Evolutionary conservation across 139 green algal genomes (phyloP), one percentile per base, ranked within the genome.

Genomic region (Haematococcus sp.): DNA sequence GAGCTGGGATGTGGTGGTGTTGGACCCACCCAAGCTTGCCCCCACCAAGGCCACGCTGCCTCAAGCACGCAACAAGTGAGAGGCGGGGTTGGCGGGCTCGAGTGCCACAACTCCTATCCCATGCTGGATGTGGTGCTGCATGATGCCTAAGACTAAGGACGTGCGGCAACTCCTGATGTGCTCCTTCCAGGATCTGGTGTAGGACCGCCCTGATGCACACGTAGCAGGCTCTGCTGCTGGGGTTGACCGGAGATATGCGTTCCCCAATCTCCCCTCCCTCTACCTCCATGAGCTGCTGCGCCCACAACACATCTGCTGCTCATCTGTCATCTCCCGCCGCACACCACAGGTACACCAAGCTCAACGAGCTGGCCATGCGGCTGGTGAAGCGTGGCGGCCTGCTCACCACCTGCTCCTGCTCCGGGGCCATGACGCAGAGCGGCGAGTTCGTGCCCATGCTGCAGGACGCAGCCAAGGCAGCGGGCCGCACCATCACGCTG

Each of bases 21-120:
- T 98, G 52, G 95, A 98, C 75, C 95, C 95, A 1, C 95, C 95
- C 35, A 98, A 98, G 80, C 87, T 98, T 59, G 94, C 94, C 1
- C 94, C 94, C 31, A 92, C 79, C 46, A 44, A 51, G 7, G 68
- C 40, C 34, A 19, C 59, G 20, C 60, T 84, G 30, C 16, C 23
- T 0, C 65, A 59, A 19, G 79, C 79, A 9, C 74, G 17, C 0
- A 64, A 59, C 44, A 85, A 85, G 79, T 85, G 46, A 9, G 75
- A 32, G 11, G 4, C 23, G n/a, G 27, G 40, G 7, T 49, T 7
- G 40, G 40, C 40, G 40, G 40, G 40, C 40, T 49, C 40, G 40
- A 19, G 40, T 7, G 40, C 40, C 25, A 43, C 23, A 27, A 28
- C 27, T n/a, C 25, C 30, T 30, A 31, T 51, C 61, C 61, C 30